Evolutionary conservation across 768 basidiomycete species (phyloP), one percentile per base, ranked within the genome.

Genomic region (Tylopilus sp.): DNA sequence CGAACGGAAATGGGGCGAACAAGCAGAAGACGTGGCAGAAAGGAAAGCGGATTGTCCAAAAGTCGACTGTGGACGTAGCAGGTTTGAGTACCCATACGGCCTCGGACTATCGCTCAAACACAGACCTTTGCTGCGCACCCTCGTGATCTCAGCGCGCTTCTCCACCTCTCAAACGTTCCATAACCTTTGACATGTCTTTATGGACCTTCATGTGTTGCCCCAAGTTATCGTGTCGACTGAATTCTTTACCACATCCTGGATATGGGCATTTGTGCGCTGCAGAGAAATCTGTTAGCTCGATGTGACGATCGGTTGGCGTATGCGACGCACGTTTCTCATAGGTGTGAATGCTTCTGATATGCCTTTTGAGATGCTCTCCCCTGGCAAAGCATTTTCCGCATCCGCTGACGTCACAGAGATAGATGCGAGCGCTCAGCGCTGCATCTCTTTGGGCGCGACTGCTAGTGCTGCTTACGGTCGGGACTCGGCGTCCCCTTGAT

Each of bases 301-400:
- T 46, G 56, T 60, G 53, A 42, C 55, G 34, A 42, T 19, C 4
- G 22, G 16, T 28, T 40, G 54, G 17, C 14, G 43, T 17, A 34
- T 36, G 25, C 41, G 44, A 60, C 90, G 70, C 65, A 94, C 92
- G 92, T 76, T 92, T 93, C 68, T 94, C 92, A 69, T 93, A 82
- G 22, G 92, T 93, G 71, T 95, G 92, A 49, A 95, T 92, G 63
- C 86, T 87, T 60, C 90, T 73, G 36, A 94, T 80, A 68, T 95
- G 92, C 57, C 93, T 76, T 77, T 94, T 94, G 57, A 96, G 72
- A 68, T 96, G 93, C 71, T 96, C 93, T 21, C 87, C 87, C 28
- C 93, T 78, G 31, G 86, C 85, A 70, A 96, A 95, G 61, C 85
- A 88, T 72, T 93, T 93, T 38, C 86, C 87, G 68, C 93, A 95